Conservation (phyloP, 2,329 filamentous ascomycete species). For the Penicillium freii region DNA sequence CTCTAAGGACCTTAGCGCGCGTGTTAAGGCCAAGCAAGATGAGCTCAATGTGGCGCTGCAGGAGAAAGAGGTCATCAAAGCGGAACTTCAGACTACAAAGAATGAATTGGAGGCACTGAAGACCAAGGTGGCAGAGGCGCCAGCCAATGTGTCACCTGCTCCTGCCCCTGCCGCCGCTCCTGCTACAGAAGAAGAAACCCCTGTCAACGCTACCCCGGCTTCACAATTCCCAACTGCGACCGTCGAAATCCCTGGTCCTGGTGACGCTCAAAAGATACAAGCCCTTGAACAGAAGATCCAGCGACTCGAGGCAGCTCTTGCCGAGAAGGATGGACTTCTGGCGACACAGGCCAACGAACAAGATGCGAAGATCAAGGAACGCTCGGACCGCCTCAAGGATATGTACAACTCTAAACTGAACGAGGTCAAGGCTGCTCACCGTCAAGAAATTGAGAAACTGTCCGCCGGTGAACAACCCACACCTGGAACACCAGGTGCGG, state of each 20-base stretch:
- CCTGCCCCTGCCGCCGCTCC: constrained; percentile 15
- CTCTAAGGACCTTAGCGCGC: constrained; percentile 63
- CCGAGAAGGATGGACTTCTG: constrained; percentile 47
- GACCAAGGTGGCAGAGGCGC: constrained; percentile 53
- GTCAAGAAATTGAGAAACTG: constrained; percentile 50
- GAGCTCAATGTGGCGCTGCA: constrained; percentile 50
- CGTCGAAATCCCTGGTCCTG: constrained; percentile 22
- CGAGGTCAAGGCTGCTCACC: constrained; percentile 52
- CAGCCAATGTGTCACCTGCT: constrained; percentile 40
- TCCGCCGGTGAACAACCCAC: constrained; percentile 43
- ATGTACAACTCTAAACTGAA: constrained; percentile 67
- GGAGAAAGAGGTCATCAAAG: constrained; percentile 68
- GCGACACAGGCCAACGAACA: constrained; percentile 51
- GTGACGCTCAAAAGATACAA: constrained; percentile 57
- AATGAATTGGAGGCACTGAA: constrained; percentile 54
- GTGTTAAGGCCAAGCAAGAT: constrained; percentile 55
- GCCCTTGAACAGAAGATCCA: constrained; percentile 61
- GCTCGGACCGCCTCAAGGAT: constrained; percentile 61
- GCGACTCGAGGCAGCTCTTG: constrained; percentile 51
- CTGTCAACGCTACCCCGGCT: constrained; percentile 32
- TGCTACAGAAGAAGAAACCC: constrained; percentile 47
- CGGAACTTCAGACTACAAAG: constrained; percentile 63
- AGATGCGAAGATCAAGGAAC: constrained; percentile 50
- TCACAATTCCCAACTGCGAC: constrained; percentile 32
- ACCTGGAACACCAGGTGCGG: constrained; percentile 23